Conservation (phyloP, 2,329 filamentous ascomycete genomes). For the Exophiala bonariae region DNA sequence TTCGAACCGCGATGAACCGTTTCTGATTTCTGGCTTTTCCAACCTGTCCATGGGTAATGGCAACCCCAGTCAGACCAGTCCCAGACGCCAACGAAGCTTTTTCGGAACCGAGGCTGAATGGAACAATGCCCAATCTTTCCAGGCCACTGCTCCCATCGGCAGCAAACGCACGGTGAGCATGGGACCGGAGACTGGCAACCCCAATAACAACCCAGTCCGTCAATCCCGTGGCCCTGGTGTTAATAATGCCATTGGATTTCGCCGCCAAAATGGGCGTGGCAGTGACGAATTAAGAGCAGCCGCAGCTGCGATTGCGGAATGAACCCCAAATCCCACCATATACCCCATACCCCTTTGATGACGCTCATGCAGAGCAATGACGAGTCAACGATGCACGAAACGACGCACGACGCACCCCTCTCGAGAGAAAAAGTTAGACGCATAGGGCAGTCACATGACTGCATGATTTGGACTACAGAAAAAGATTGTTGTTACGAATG, state of each 20-base stretch:
- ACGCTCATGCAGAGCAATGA: conserved; percentile 27
- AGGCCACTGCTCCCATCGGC: conserved; percentile 58
- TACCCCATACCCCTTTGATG: conserved; percentile 29
- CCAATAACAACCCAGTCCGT: conserved; percentile 57
- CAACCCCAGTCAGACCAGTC: conserved; percentile 42
- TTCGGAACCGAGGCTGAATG: conserved; percentile 26
- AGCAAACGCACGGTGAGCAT: conserved; percentile 64
- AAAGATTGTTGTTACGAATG: conserved; percentile 28
- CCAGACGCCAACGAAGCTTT: conserved; percentile 29
- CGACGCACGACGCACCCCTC: conserved; percentile 24
- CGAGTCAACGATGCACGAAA: conserved; percentile 30
- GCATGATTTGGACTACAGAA: conserved; percentile 29
- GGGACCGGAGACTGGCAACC: conserved; percentile 56
- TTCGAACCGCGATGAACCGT: conserved; percentile 54
- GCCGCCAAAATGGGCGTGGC: conserved; percentile 63
- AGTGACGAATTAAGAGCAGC: conserved; percentile 65
- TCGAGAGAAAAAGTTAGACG: conserved; percentile 28
- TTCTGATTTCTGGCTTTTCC: conserved; percentile 64
- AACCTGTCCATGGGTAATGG: conserved; percentile 57
- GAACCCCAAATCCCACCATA: conserved; percentile 34
- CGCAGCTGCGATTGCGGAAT: conserved; percentile 63
- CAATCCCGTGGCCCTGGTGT: conserved; percentile 63
- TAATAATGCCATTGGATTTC: conserved; percentile 60
- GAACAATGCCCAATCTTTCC: conserved; percentile 26
- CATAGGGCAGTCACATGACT: conserved; percentile 31